These are phyloP conservation scores for Luvunga scandens DNA, from an alignment of 345 rosid genomes.

Conservation along the genomic window DNA sequence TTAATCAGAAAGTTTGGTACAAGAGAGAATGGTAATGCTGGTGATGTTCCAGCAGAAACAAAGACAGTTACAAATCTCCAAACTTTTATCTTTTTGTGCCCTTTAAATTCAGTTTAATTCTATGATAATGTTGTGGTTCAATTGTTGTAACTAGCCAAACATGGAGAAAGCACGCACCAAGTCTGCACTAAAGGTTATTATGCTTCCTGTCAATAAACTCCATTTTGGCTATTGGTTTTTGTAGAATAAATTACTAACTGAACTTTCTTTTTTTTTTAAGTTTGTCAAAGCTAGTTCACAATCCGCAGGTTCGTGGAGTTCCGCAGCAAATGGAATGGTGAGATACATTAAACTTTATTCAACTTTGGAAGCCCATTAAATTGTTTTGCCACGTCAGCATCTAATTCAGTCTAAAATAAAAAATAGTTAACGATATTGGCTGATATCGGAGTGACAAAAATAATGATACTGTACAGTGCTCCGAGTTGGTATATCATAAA, in stretches of 20 bases:
- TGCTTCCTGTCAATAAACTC: background rate
- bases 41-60: slow-evolving; percentile 68
- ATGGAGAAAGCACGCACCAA: slow-evolving; percentile 71
- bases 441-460: no score
- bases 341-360: slow-evolving; percentile 16
- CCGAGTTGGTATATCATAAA: no score
- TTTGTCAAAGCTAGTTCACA: slow-evolving; percentile 46
- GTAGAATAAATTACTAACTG: background rate
- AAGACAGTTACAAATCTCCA: slow-evolving; percentile 74
- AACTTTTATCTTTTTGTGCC: slow-evolving; percentile 33
- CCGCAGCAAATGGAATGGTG: slow-evolving; percentile 58
- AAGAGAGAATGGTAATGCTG: slow-evolving; percentile 30
- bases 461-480: no score
- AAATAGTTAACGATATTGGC: no score
- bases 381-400: background rate
- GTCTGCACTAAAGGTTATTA: slow-evolving; percentile 61
- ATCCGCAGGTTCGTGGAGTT: slow-evolving; percentile 42
- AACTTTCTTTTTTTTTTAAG: slow-evolving; percentile 19
- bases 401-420: background rate
- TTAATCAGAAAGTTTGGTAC: slow-evolving; percentile 87
- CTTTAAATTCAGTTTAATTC: slow-evolving; percentile 44
- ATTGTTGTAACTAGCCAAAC: background rate
- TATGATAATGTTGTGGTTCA: background rate
- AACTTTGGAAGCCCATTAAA: background rate
- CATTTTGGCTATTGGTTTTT: no score